phyloP scores from a whole-genome alignment of 768 basidiomycete species.

The Calvatia gigantea region DNA sequence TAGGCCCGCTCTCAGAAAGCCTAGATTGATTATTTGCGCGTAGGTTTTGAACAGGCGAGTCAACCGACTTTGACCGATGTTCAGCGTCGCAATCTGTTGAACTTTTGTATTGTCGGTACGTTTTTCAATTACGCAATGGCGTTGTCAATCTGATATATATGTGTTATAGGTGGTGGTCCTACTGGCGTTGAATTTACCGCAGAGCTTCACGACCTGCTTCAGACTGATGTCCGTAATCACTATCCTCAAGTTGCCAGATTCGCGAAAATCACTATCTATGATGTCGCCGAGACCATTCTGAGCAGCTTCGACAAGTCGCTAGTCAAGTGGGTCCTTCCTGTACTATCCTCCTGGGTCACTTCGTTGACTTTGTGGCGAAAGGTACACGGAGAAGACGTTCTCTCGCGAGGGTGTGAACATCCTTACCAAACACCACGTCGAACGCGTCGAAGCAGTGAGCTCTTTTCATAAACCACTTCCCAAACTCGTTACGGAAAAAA shows the following conservation, averaged over 20 bases:
- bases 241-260: slow-evolving; percentile 63
- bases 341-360: not conserved
- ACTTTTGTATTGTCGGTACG: slow-evolving; percentile 84
- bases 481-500: not conserved
- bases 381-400: slow-evolving; percentile 70
- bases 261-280: slow-evolving; percentile 75
- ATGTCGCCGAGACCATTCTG: slow-evolving; percentile 76
- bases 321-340: slow-evolving; percentile 39
- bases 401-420: slow-evolving; percentile 72
- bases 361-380: slow-evolving; percentile 19
- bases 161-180: slow-evolving; percentile 58
- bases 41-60: slow-evolving; percentile 83
- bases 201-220: slow-evolving; percentile 75
- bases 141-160: not conserved
- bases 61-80: slow-evolving; percentile 74
- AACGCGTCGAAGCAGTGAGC: slow-evolving; percentile 56
- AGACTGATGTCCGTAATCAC: slow-evolving; percentile 56
- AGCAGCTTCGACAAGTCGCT: slow-evolving; percentile 69
- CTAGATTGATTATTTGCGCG: not conserved
- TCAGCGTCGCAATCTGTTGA: slow-evolving; percentile 71
- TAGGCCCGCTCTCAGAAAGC: not conserved
- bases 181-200: slow-evolving; percentile 84
- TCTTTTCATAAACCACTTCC: not conserved
- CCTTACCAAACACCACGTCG: slow-evolving; percentile 70
- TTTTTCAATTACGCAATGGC: slow-evolving; percentile 3